A percentile compares a stretch with the other conserved stretches of the same genome.
Conservation (phyloP, 2,329 filamentous ascomycete species). For the Fusarium sp. region DNA sequence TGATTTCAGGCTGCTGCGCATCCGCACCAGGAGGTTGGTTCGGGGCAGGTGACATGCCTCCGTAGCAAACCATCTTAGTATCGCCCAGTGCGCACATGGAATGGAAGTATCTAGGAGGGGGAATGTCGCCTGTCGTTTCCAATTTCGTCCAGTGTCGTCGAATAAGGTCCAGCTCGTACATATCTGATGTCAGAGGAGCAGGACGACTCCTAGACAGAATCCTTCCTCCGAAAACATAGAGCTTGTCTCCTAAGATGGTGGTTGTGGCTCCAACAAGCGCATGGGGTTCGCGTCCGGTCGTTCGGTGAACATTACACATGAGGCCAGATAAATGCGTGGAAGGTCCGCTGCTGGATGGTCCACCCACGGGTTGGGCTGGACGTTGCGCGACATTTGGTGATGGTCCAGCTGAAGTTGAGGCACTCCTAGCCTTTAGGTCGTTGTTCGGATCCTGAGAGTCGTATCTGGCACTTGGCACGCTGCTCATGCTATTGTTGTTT, state of each 20-base stretch:
- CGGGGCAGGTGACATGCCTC: constrained; percentile 90
- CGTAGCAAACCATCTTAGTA: constrained; percentile 96
- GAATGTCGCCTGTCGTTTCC: constrained; percentile 84
- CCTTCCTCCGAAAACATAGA: constrained; percentile 95
- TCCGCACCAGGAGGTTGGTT: constrained; percentile 59
- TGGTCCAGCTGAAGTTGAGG: constrained; percentile 65
- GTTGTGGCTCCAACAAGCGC: constrained; percentile 95
- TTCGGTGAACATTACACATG: constrained; percentile 81
- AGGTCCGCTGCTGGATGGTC: constrained; percentile 57
- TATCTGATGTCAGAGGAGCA: constrained; percentile 82
- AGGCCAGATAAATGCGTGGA: constrained; percentile 72
- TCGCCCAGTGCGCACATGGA: constrained; percentile 94
- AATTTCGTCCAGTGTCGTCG: constrained; percentile 93
- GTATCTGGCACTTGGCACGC: constrained; percentile 56
- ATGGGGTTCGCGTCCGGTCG: constrained; percentile 90
- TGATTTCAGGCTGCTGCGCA: constrained; percentile 81
- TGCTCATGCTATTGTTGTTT: constrained; percentile 59
- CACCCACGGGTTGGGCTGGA: constrained; percentile 50
- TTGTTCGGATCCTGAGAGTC: constrained; percentile 60
- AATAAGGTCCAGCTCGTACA: constrained; percentile 94
- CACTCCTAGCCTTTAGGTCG: constrained; percentile 62
- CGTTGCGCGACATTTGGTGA: constrained; percentile 63
- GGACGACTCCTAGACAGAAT: constrained; percentile 86
- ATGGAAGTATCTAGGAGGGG: constrained; percentile 94
- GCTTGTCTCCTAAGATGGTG: constrained; percentile 91